Evolutionary conservation across 23 red algal species (phyloP).

Genomic region (Pyropia yezoensis): DNA sequence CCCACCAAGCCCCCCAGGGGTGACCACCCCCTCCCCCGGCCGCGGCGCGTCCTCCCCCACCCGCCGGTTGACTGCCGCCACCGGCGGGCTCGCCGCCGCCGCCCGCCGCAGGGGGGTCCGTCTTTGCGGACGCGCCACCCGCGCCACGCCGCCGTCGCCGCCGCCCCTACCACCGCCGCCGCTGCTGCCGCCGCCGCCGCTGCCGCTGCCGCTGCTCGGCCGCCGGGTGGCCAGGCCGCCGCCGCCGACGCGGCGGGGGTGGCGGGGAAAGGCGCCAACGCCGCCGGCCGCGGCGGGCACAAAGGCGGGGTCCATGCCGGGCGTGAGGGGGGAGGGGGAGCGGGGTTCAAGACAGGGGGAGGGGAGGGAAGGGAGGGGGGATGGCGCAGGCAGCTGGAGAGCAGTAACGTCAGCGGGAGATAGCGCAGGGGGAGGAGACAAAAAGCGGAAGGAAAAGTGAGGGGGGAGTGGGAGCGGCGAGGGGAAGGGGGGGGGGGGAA

Average conservation of each 20-base stretch:
- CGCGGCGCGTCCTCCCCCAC: background rate
- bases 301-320: background rate
- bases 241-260: background rate
- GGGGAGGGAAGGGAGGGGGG: background rate
- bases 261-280: background rate
- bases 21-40: background rate
- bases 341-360: background rate
- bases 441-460: too few species aligned
- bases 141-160: too few species aligned
- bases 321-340: background rate
- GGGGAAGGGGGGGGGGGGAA: too few species aligned
- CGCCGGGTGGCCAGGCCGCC: background rate
- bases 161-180: too few species aligned
- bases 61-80: background rate
- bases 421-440: too few species aligned
- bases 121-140: too few species aligned
- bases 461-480: too few species aligned
- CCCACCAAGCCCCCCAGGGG: background rate
- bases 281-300: background rate
- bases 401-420: too few species aligned
- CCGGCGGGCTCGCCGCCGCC: conserved; percentile 13
- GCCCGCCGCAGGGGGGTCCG: too few species aligned
- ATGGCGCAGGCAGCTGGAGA: too few species aligned
- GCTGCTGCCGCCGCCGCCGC: too few species aligned
- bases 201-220: background rate